Conservation (phyloP, 106 monocot species). For the Phalaenopsis aphrodite region DNA sequence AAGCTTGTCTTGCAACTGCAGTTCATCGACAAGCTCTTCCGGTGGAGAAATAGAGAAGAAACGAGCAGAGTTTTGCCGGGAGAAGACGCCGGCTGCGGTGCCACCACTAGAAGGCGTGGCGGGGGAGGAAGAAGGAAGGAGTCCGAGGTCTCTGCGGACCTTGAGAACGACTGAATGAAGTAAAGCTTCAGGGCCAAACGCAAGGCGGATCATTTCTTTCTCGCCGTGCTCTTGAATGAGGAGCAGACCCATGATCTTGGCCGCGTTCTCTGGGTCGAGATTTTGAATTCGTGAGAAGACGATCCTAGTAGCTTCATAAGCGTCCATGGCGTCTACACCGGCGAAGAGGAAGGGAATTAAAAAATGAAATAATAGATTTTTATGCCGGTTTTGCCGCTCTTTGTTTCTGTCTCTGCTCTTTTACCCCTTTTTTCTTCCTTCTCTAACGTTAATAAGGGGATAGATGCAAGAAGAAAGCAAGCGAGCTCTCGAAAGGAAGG, state of each 20-base stretch:
- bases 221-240: conserved; percentile 76
- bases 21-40: conserved; percentile 24
- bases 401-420: background rate
- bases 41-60: background rate
- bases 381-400: too few relatives aligned
- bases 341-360: background rate
- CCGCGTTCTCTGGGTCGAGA: conserved; percentile 78
- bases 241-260: conserved; percentile 79
- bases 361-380: background rate
- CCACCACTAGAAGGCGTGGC: conserved; percentile 4
- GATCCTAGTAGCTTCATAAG: conserved; percentile 84
- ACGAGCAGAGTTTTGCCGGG: conserved; percentile 42
- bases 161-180: conserved; percentile 56
- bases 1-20: conserved; percentile 38
- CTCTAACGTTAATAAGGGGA: background rate
- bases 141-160: conserved; percentile 50
- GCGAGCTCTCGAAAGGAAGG: background rate
- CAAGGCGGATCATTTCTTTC: conserved; percentile 80
- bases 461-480: background rate
- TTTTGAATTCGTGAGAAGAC: conserved; percentile 82
- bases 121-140: conserved; percentile 20
- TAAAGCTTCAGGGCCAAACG: conserved; percentile 68
- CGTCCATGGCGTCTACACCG: conserved; percentile 55
- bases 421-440: background rate
- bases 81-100: conserved; percentile 20